Evolutionary conservation across 169 alveolate species (phyloP), one percentile per base, ranked within the genome.

Genomic region (Prorocentrum cordatum): DNA sequence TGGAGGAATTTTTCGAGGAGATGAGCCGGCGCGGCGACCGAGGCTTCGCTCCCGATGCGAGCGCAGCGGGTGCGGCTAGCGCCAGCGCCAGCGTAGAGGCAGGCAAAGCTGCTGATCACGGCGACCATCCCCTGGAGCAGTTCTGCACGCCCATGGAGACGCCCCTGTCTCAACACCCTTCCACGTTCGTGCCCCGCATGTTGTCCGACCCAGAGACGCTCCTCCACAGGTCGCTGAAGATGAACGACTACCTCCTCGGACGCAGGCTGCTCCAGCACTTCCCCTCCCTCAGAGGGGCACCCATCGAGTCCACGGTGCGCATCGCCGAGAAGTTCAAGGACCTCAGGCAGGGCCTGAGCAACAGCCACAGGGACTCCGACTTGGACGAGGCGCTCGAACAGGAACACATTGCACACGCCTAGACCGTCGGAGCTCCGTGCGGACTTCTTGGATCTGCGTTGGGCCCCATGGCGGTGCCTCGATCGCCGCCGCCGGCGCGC

Each of bases 171-270:
- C 75, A 59, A n/a, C 16, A 38, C 75, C 88, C 88, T 3, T 58
- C 75, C 33, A 54, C 67, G 32, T 77, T 77, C 64, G 35, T 77
- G 24, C 88, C 75, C 9, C n/a, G 61, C 70, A 73, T 73, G 86
- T 27, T 50, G 29, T 39, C 84, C n/a, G 67, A 62, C 20, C 88
- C 88, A 0, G 88, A 36, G 0, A 77, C 88, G 45, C 47, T 77
- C n/a, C 20, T 77, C 75, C 88, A 77, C 35, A 45, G 88, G 32
- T 77, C 88, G 7, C 71, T 77, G 75, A 77, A 77, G 88, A 77
- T 77, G 88, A 77, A 42, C 16, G 62, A 38, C 50, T 35, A 38
- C 16, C 62, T 26, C 18, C 18, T 70, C 20, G 38, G 82, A 22
- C 82, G 47, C 47, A 72, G 59, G 75, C 88, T 77, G 4, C 47